Base-by-base conservation (phyloP, 495 filamentous ascomycete genomes). In the Lasiosphaeria miniovina region DNA sequence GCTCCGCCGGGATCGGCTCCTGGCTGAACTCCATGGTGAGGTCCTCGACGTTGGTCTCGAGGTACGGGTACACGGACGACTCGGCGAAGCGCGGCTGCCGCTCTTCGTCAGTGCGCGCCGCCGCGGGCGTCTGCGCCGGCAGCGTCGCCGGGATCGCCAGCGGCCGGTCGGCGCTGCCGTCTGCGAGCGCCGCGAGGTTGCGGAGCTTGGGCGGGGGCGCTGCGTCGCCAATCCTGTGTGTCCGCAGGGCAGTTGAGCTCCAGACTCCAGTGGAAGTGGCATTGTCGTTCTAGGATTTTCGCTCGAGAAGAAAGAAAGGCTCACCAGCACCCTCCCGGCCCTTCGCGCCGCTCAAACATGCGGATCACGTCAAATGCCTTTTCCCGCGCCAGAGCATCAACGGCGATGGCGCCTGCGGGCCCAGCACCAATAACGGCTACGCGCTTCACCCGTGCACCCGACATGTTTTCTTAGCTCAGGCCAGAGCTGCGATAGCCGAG, bases 371-470 rank as follows among this genome's bases (percentile, higher is more conserved):
- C 77, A 61, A 86, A 87, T 0, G 69, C 63, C 55, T 80, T 72
- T 61, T 87, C 84, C 61, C 83, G 75, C 24, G 75, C 75, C 41
- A 87, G 65, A 0, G 84, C 82, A 74, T 86, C 81, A 4, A 84
- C 72, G 0, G 83, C 68, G 65, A 86, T 85, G 53, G 82, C 83
- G 9, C 84, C 84, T 0, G 82, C 73, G 9, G 84, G 84, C 3
- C 84, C 83, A 2, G 81, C 75, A 9, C 84, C 83, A 59, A 87
- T 84, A 4, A 87, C 75, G 17, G 84, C 84, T 10, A 86, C 76
- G 24, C 77, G 74, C 65, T 81, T 84, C 33, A 78, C 40, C 33
- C 52, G 32, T 31, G 48, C 36, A 11, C n/a, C 12, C 2, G 15
- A 48, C 57, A 63, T 57, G 43, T 10, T 40, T 11, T 31, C 17